Percentiles rank a stretch among this genome's conserved stretches.
These are phyloP conservation scores for Blastomyces percursus DNA, from an alignment of 2,329 filamentous ascomycete species.

Conservation along the genomic window DNA sequence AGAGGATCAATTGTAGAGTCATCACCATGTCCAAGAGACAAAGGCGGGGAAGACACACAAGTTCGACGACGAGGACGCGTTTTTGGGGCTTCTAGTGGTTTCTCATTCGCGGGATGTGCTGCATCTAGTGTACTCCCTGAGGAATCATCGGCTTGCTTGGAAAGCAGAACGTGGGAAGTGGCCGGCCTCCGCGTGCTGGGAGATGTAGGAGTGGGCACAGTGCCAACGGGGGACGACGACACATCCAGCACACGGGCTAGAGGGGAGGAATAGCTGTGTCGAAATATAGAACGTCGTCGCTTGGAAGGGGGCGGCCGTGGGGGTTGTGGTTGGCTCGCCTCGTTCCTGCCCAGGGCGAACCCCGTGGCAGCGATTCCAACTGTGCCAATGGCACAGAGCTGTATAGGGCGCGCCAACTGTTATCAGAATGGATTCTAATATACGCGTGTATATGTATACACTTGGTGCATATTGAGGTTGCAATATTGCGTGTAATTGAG, in stretches of 20 bases:
- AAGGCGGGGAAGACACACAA: conserved; percentile 21
- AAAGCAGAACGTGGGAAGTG: background rate
- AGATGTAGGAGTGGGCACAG: background rate
- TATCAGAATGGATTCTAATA: background rate
- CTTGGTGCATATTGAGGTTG: background rate
- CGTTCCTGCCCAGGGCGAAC: conserved; percentile 45
- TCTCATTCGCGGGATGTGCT: conserved; percentile 9
- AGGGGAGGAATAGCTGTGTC: conserved; percentile 4
- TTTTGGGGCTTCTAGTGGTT: conserved; percentile 12
- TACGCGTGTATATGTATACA: conserved; percentile 1
- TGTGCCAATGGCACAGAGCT: conserved; percentile 55
- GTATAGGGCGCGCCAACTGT: conserved; percentile 18
- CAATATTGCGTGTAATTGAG: background rate
- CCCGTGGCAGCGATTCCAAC: conserved; percentile 51
- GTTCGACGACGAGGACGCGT: conserved; percentile 30
- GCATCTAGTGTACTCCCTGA: background rate
- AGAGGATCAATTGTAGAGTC: conserved; percentile 19
- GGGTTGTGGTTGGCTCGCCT: conserved; percentile 20
- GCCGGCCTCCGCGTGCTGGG: background rate
- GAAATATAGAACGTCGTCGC: conserved; percentile 8
- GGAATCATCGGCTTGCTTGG: background rate
- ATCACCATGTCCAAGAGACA: conserved; percentile 19
- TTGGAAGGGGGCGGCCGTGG: conserved; percentile 8
- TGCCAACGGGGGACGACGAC: conserved; percentile 11
- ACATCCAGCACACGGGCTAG: conserved; percentile 7